Evolutionary conservation across 2,329 filamentous ascomycete species (phyloP), one percentile per base, ranked within the genome.

Genomic region (Myriosclerotinia duriaeana): DNA sequence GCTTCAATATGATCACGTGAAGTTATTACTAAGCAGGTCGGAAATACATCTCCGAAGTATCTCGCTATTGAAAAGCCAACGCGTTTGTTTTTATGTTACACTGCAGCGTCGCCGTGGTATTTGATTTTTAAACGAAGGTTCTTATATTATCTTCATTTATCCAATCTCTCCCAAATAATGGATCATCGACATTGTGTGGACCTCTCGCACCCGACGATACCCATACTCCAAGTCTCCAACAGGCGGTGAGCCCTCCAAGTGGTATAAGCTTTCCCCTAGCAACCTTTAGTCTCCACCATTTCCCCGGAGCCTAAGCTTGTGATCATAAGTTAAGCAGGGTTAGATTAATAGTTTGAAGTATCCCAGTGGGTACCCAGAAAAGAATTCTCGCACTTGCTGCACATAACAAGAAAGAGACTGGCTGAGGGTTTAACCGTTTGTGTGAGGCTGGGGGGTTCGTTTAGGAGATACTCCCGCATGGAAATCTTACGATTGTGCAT

Each of bases 251-350:
- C 44, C 44, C 34, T 60, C 44, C 34, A 40, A 50, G 46, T 60
- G 58, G 58, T 7, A 38, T 12, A 50, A 50, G 58, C 53, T 64
- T 44, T 54, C 8, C 8, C 46, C 11, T 50, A 50, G 20, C 58
- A 50, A 15, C 42, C 30, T 48, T 5, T 9, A 36, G 44, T 44
- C 26, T 64, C 61, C 61, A 64, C 61, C 61, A 56, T 44, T 64
- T 64, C 61, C 61, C 61, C 61, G 61, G 61, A 64, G 53, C 58
- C 58, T 42, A 48, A 46, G 61, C 61, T 40, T 64, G 52, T 64
- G 61, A 64, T 56, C 38, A 64, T 60, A 11, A 60, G 50, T 26
- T 36, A 38, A 44, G 36, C n/a, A 36, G 58, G 58, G 44, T 40
- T 40, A 60, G 44, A 7, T n/a, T 50, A 20, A 44, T n/a, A 48